Evolutionary conservation across 2,329 filamentous ascomycete species (phyloP), one percentile per base, ranked within the genome.

Genomic region (Microsporum canis): DNA sequence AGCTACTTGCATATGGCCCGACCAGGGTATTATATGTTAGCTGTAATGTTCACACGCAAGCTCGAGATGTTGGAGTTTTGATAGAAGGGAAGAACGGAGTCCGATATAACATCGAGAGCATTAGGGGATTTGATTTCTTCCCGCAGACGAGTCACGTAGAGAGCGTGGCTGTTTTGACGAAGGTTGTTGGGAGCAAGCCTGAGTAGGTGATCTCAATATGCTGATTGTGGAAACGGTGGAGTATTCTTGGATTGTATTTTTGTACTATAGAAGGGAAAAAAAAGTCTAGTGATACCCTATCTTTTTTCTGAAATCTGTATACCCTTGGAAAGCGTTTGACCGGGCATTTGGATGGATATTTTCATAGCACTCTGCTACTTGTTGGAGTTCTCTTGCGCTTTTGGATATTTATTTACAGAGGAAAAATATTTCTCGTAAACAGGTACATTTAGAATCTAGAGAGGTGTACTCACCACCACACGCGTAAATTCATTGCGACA

Each of bases 41-140:
- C 71, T 99, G 94, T 69, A 99, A 99, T 70, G 94, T 99, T 65
- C 94, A 99, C 72, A 97, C 92, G 6, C 94, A 97, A 80, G 94
- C 94, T 12, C 79, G 94, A 59, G 94, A 99, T 74, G 86, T 99
- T 0, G 94, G 91, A 0, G 84, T 92, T 63, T 76, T 99, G 68
- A 90, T 97, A 0, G 81, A 87, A 39, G 91, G 91, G 12, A 68
- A 69, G 56, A 67, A 69, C 58, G 66, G 68, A 58, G 75, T 75
- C 27, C 76, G 80, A 64, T 99, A 96, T 75, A 84, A 87, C 73
- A 88, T 99, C 71, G 92, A 97, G 80, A 95, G 88, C 70, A 75
- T 99, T 55, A 81, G 88, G 56, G 94, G 92, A 0, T 97, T 97
- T 70, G 94, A 99, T 72, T 97, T 99, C 75, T 99, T 99, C 75